Conservation (phyloP, 306 rosid genomes). For the Datisca glomerata region DNA sequence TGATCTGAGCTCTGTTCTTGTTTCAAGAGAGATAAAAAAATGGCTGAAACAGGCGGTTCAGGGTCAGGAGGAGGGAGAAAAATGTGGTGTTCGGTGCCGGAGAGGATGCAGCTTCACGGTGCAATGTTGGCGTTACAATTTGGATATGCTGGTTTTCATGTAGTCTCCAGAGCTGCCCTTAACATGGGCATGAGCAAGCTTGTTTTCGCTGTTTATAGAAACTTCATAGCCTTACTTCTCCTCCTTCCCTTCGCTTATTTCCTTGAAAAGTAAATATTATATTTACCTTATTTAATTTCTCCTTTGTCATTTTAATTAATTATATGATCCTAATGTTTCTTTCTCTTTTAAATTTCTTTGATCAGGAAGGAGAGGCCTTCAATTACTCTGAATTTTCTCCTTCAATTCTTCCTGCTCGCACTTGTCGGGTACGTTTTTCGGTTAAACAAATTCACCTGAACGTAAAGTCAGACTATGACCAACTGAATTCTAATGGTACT, state of each 20-base stretch:
- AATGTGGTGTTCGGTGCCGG: slow-evolving; percentile 78
- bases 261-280: slow-evolving; percentile 48
- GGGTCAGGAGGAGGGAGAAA: no score
- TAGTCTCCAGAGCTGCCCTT: slow-evolving; percentile 89
- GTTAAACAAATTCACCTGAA: no score
- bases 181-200: slow-evolving; percentile 95
- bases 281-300: no score
- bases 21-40: no score
- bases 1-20: no score
- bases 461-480: no score
- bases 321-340: background rate
- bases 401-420: slow-evolving; percentile 83
- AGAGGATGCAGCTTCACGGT: slow-evolving; percentile 69
- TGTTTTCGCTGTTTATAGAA: slow-evolving; percentile 86
- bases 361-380: slow-evolving; percentile 91
- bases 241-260: slow-evolving; percentile 87
- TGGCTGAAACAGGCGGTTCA: no score
- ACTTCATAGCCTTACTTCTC: slow-evolving; percentile 73
- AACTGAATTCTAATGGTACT: no score
- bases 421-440: slow-evolving; percentile 59
- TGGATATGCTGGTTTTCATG: slow-evolving; percentile 96
- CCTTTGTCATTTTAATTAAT: background rate
- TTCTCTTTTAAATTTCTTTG: background rate
- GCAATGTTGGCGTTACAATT: slow-evolving; percentile 96
- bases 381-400: slow-evolving; percentile 44